Evolutionary conservation across 2,329 filamentous ascomycete species (phyloP).

Genomic region (Cercospora citrullina): DNA sequence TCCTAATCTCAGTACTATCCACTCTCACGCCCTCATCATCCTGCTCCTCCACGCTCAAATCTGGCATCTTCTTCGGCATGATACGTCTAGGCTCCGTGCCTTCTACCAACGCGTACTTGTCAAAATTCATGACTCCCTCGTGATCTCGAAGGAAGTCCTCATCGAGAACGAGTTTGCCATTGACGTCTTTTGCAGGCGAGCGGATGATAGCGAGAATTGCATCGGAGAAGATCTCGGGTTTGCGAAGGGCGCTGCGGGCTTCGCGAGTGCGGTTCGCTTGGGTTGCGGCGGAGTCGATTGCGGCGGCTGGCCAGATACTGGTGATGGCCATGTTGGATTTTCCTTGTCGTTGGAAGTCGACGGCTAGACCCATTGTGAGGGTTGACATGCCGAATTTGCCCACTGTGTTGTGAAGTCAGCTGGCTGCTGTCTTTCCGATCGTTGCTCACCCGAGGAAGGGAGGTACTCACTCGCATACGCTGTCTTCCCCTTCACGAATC

Average conservation of each 20-base stretch:
- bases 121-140: constrained; percentile 67
- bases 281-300: constrained; percentile 77
- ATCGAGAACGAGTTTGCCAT: constrained; percentile 71
- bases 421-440: no score
- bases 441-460: constrained; percentile 31
- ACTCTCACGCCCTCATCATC: constrained; percentile 73
- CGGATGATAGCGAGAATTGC: constrained; percentile 71
- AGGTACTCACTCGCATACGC: constrained; percentile 63
- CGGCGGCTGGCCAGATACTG: constrained; percentile 77
- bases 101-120: constrained; percentile 67
- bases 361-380: constrained; percentile 75
- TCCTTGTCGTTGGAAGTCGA: constrained; percentile 73
- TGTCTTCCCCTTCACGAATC: constrained; percentile 83
- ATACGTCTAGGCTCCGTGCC: constrained; percentile 68
- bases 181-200: constrained; percentile 62
- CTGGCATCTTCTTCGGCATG: constrained; percentile 71
- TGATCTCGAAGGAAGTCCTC: constrained; percentile 75
- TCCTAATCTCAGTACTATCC: constrained; percentile 57
- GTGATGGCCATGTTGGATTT: constrained; percentile 71
- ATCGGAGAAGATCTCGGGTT: constrained; percentile 71
- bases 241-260: constrained; percentile 32
- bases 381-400: constrained; percentile 67
- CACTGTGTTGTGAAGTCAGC: constrained; percentile 3
- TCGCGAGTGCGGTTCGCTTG: constrained; percentile 49
- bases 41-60: constrained; percentile 72